These are phyloP conservation scores for Senna siamea DNA, from an alignment of 306 rosid genomes.

Conservation along the genomic window DNA sequence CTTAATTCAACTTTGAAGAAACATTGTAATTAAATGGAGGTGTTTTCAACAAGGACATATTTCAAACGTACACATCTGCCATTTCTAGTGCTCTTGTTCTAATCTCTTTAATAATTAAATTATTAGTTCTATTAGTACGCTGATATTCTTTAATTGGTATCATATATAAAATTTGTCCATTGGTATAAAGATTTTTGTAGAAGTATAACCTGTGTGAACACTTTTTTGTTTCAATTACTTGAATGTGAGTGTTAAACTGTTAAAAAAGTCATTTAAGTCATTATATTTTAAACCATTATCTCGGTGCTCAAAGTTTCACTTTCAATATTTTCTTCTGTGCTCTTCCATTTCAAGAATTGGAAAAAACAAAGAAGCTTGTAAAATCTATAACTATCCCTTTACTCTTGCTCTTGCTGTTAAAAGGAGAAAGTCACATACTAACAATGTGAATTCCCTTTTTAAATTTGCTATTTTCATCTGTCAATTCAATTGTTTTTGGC, in stretches of 20 bases:
- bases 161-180: not conserved
- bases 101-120: not conserved
- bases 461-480: conserved; percentile 32
- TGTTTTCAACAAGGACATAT: not conserved
- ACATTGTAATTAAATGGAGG: conserved; percentile 2
- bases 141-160: not conserved
- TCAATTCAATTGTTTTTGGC: conserved; percentile 39
- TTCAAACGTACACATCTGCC: conserved; percentile 3
- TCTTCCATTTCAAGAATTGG: conserved; percentile 7
- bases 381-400: not conserved
- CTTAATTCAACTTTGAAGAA: conserved; percentile 23
- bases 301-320: not conserved
- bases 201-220: not conserved
- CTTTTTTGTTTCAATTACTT: conserved; percentile 30
- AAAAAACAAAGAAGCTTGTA: not conserved
- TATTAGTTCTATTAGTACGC: not conserved
- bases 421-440: conserved; percentile 13
- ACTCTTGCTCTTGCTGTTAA: not conserved
- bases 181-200: not conserved
- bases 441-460: conserved; percentile 10
- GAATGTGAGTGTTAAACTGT: conserved; percentile 18
- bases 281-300: too few relatives aligned
- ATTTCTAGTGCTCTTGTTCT: not conserved
- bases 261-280: too few relatives aligned
- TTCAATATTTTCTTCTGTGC: conserved; percentile 15